Percentiles rank a stretch among this genome's conserved stretches.
Evolutionary conservation across 1,284 basidiomycete genomes (phyloP).

Genomic region (Meripilus lineatus): DNA sequence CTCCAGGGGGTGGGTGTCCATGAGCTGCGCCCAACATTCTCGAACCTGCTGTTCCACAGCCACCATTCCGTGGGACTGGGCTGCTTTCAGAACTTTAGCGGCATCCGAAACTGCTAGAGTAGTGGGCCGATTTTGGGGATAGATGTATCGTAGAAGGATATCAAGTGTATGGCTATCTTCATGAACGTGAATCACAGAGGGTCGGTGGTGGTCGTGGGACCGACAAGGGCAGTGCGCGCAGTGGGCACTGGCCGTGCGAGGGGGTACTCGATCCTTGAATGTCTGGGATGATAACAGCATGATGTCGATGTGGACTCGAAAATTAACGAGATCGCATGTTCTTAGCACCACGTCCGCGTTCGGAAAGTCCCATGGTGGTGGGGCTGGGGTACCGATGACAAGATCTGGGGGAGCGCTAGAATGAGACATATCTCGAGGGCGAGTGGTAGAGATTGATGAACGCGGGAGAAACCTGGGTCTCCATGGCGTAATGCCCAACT

Average conservation of each 20-base stretch:
- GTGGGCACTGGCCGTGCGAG: neutral
- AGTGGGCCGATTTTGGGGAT: constrained; percentile 4
- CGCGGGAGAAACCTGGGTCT: too few species aligned
- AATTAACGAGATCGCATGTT: neutral
- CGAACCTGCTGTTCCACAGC: neutral
- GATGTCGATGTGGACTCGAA: neutral
- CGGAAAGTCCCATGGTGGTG: too few species aligned
- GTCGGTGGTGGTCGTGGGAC: neutral
- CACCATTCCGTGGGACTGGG: constrained; percentile 8
- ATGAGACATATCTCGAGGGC: too few species aligned
- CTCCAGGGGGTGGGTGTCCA: constrained; percentile 4
- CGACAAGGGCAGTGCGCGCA: too few species aligned
- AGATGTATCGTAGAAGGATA: constrained; percentile 8
- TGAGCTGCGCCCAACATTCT: too few species aligned
- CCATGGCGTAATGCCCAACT: too few species aligned
- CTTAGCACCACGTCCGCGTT: neutral
- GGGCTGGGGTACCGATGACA: too few species aligned
- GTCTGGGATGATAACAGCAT: neutral
- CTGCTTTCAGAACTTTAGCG: constrained; percentile 5
- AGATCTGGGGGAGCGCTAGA: too few species aligned
- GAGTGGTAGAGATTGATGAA: too few species aligned
- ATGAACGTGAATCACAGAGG: neutral
- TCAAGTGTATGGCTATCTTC: constrained; percentile 9
- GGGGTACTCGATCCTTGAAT: neutral
- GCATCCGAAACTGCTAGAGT: neutral